phyloP scores from a whole-genome alignment of 2,329 filamentous ascomycete genomes.

The Colletotrichum siamense region DNA sequence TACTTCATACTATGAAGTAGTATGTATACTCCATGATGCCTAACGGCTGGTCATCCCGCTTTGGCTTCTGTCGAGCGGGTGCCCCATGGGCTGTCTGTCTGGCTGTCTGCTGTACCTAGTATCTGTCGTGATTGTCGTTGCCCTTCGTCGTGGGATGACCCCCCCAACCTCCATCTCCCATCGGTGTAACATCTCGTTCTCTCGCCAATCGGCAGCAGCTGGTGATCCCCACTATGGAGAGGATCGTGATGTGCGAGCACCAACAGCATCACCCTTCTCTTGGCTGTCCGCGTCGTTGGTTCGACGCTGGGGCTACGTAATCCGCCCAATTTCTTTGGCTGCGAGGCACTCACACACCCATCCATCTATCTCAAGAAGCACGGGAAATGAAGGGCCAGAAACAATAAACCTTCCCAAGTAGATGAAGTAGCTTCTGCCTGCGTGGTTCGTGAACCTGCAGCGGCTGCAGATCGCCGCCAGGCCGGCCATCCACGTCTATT shows the following conservation, averaged over 20 bases:
- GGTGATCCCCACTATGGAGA: neutral
- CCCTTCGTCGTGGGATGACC: neutral
- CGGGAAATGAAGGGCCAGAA: slow-evolving; percentile 7
- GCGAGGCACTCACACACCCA: neutral
- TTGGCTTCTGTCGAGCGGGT: neutral
- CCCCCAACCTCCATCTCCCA: slow-evolving; percentile 7
- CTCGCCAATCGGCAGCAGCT: slow-evolving; percentile 20
- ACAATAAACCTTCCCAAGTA: neutral
- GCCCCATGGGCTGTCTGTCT: neutral
- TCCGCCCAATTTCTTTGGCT: neutral
- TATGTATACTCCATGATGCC: neutral
- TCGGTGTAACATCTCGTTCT: slow-evolving; percentile 20
- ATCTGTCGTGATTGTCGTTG: neutral
- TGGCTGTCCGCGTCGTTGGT: slow-evolving; percentile 7
- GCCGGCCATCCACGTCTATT: slow-evolving; percentile 9
- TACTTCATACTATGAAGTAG: neutral
- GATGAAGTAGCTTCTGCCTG: neutral
- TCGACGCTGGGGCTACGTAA: slow-evolving; percentile 6
- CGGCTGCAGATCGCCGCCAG: slow-evolving; percentile 6
- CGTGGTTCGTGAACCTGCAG: neutral
- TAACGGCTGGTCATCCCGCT: neutral
- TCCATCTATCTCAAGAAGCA: neutral
- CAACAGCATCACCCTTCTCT: neutral
- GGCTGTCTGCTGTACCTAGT: neutral
- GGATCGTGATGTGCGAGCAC: neutral